A percentile compares a stretch with the other conserved stretches of the same genome.
phyloP scores from a whole-genome alignment of 169 alveolate genomes.

The Plasmodium sp. region DNA sequence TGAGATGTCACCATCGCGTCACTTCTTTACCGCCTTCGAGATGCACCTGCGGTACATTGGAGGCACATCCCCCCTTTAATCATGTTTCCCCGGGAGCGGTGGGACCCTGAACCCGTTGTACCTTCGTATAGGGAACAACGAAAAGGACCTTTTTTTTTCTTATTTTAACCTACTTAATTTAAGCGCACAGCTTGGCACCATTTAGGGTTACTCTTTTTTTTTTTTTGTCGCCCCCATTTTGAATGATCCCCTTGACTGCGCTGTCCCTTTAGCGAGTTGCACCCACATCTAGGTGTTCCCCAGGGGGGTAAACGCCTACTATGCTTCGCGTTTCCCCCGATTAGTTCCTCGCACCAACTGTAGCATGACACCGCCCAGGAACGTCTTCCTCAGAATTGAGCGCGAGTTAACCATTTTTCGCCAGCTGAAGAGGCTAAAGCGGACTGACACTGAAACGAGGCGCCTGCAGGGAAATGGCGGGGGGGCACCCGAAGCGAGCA shows the following conservation, averaged over 20 bases:
- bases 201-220: background rate
- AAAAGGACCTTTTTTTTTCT: background rate
- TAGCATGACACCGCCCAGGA: conserved; percentile 21
- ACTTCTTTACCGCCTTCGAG: background rate
- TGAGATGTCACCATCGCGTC: background rate
- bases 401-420: conserved; percentile 1
- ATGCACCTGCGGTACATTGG: background rate
- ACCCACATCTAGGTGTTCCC: background rate
- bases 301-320: background rate
- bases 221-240: background rate
- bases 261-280: background rate
- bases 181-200: background rate
- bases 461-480: background rate
- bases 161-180: background rate
- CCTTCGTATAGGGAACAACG: background rate
- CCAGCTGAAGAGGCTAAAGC: conserved; percentile 1
- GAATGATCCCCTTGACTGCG: background rate
- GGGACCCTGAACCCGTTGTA: background rate
- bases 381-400: background rate
- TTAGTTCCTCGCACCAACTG: background rate
- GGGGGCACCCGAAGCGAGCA: background rate
- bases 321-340: background rate
- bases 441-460: conserved; percentile 3
- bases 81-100: background rate
- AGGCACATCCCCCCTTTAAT: background rate